phyloP scores from a whole-genome alignment of 2,329 filamentous ascomycete species.

The Fusarium robinianum region DNA sequence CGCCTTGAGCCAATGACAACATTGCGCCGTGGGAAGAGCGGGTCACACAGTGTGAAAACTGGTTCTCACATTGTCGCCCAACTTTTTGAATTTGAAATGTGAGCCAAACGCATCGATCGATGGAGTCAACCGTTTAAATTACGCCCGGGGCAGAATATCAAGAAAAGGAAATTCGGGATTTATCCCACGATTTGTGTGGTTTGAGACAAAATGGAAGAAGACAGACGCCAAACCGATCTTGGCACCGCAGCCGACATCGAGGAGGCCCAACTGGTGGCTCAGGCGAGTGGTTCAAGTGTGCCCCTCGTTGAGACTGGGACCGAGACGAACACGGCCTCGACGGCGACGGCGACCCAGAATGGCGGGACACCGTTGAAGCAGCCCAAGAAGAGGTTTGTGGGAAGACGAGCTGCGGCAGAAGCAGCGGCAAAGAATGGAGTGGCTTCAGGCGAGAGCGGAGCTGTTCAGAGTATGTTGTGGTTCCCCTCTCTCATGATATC shows the following conservation, averaged over 20 bases:
- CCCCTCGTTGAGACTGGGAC: slow-evolving; percentile 23
- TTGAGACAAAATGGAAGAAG: slow-evolving; percentile 68
- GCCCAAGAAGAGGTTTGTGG: slow-evolving; percentile 92
- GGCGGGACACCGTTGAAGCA: slow-evolving; percentile 61
- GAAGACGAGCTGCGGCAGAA: slow-evolving; percentile 73
- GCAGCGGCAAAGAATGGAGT: slow-evolving; percentile 53
- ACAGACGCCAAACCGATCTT: slow-evolving; percentile 70
- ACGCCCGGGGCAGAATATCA: background rate
- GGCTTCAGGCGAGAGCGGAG: slow-evolving; percentile 37
- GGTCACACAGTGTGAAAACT: slow-evolving; percentile 29
- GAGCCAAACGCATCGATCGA: slow-evolving; percentile 1
- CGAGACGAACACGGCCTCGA: too few relatives aligned
- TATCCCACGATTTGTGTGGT: too few relatives aligned
- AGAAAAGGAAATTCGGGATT: background rate
- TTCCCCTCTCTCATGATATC: slow-evolving; percentile 1
- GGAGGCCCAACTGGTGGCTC: slow-evolving; percentile 45
- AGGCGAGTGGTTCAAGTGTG: slow-evolving; percentile 37
- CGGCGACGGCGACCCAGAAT: slow-evolving; percentile 36
- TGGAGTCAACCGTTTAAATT: background rate
- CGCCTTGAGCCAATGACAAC: slow-evolving; percentile 24
- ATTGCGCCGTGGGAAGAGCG: slow-evolving; percentile 22
- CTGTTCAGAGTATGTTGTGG: slow-evolving; percentile 57
- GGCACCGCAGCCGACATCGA: slow-evolving; percentile 71
- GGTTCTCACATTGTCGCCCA: slow-evolving; percentile 25
- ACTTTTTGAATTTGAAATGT: slow-evolving; percentile 24